These are phyloP conservation scores for Rosa rugosa DNA, from an alignment of 306 rosid species.

Conservation along the genomic window DNA sequence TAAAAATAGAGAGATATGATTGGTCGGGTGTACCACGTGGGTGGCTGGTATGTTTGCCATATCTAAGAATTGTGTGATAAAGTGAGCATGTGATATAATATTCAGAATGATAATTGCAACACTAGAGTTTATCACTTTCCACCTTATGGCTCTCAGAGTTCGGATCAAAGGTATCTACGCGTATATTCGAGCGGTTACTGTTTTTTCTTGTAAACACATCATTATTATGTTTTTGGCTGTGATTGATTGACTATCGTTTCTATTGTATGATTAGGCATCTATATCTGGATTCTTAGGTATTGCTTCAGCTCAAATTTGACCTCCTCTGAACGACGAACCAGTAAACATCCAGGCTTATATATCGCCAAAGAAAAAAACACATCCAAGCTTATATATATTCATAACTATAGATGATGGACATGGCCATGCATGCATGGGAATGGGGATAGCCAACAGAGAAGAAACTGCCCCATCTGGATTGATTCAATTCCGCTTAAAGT, in stretches of 20 bases:
- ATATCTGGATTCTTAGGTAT: not conserved
- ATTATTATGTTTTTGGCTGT: too few relatives aligned
- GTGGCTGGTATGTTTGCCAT: too few relatives aligned
- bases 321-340: not conserved
- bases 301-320: not conserved
- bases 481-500: slow-evolving; percentile 5
- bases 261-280: not conserved
- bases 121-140: not conserved
- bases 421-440: not conserved
- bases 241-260: too few relatives aligned
- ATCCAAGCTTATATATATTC: not conserved
- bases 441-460: not conserved
- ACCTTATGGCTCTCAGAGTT: not conserved
- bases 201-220: not conserved
- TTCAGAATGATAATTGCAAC: not conserved
- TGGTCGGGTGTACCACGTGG: too few relatives aligned
- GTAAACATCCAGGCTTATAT: too few relatives aligned
- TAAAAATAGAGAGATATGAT: too few relatives aligned
- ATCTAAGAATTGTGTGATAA: too few relatives aligned
- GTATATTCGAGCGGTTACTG: not conserved
- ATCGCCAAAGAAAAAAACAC: too few relatives aligned
- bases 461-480: not conserved
- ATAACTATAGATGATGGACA: not conserved
- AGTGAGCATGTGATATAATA: not conserved
- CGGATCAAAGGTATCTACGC: not conserved